phyloP scores from a whole-genome alignment of 495 filamentous ascomycete genomes.

The Penicillium pulvis region DNA sequence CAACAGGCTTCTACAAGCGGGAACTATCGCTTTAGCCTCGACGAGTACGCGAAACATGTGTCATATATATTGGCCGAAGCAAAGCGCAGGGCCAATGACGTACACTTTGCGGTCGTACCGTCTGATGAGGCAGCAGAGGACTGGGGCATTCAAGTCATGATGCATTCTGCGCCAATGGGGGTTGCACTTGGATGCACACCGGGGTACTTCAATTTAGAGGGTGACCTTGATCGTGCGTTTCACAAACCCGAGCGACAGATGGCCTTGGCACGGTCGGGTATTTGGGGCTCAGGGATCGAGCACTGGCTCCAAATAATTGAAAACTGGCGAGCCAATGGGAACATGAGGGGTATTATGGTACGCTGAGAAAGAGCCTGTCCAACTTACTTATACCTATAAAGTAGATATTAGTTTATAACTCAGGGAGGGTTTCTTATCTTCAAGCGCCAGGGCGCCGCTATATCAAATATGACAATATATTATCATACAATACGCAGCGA shows the following conservation, averaged over 20 bases:
- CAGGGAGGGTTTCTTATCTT: too few species aligned
- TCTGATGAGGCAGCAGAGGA: slow-evolving; percentile 45
- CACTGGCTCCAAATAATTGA: slow-evolving; percentile 1
- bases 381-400: too few species aligned
- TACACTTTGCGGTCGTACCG: slow-evolving; percentile 34
- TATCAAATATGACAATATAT: too few species aligned
- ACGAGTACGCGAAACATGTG: slow-evolving; percentile 39
- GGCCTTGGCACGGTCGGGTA: not conserved
- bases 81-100: slow-evolving; percentile 25
- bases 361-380: not conserved
- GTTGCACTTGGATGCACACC: slow-evolving; percentile 3
- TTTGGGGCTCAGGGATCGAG: slow-evolving; percentile 7
- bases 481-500: too few species aligned
- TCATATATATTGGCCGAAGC: slow-evolving; percentile 42
- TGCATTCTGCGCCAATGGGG: not conserved
- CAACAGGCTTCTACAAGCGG: slow-evolving; percentile 38
- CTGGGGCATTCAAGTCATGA: slow-evolving; percentile 25
- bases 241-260: not conserved
- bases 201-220: slow-evolving; percentile 7
- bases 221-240: slow-evolving; percentile 1
- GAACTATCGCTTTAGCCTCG: slow-evolving; percentile 45
- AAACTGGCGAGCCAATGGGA: not conserved
- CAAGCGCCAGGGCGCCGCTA: too few species aligned
- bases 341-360: slow-evolving; percentile 1
- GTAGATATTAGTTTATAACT: too few species aligned